A percentile compares a stretch with the other conserved stretches of the same genome.
phyloP scores from a whole-genome alignment of 805 yeast genomes.

The Cyberlindnera subsufficiens region DNA sequence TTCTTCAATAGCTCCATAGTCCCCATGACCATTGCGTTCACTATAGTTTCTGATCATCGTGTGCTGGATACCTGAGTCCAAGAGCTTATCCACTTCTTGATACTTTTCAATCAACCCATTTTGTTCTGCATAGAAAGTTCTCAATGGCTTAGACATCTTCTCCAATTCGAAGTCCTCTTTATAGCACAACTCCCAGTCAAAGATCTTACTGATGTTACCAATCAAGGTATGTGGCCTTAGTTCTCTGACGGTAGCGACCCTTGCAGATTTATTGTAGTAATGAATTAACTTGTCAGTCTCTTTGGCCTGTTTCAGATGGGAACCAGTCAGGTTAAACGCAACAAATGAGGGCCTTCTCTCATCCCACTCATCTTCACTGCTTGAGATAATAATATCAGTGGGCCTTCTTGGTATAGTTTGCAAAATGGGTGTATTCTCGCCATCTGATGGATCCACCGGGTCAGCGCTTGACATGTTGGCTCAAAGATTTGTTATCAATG shows the following conservation, averaged over 20 bases:
- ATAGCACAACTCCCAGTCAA: conserved; percentile 33
- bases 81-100: conserved; percentile 52
- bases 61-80: conserved; percentile 67
- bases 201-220: conserved; percentile 33
- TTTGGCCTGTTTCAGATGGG: conserved; percentile 14
- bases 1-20: conserved; percentile 10
- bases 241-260: conserved; percentile 3
- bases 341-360: conserved; percentile 4
- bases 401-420: no score
- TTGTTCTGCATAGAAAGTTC: conserved; percentile 48
- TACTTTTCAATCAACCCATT: conserved; percentile 54
- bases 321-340: conserved; percentile 15
- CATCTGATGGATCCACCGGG: neutral
- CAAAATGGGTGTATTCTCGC: neutral
- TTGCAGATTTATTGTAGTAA: conserved; percentile 14
- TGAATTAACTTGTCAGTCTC: conserved; percentile 18
- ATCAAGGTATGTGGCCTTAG: conserved; percentile 39
- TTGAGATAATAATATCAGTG: no score
- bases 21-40: conserved; percentile 17
- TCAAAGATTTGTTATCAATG: no score
- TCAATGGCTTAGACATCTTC: conserved; percentile 24
- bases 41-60: conserved; percentile 55
- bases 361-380: neutral
- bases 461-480: no score
- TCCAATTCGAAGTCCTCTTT: conserved; percentile 21